Evolutionary conservation across 139 green algal species (phyloP).

Genomic region (Chlorella sp.): DNA sequence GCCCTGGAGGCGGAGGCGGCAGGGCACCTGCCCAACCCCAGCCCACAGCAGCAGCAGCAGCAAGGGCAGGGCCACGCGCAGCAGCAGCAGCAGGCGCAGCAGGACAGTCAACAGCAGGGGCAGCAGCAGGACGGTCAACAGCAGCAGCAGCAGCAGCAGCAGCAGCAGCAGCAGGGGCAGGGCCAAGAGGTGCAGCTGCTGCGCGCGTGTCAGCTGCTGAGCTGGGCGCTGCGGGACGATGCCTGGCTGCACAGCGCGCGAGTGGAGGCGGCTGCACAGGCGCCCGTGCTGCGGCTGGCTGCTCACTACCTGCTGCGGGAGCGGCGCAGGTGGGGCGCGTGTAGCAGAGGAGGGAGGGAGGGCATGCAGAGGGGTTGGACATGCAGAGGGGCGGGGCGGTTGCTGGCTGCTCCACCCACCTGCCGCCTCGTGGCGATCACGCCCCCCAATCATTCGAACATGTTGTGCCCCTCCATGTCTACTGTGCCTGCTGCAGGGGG

Average conservation of each 20-base stretch:
- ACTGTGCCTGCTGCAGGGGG: too few species aligned
- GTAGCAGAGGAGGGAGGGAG: too few species aligned
- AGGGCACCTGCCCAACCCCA: not conserved
- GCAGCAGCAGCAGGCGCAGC: not conserved
- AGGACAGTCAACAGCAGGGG: not conserved
- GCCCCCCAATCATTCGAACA: too few species aligned
- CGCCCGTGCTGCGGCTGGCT: conserved; percentile 65
- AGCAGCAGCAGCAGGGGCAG: not conserved
- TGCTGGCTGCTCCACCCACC: too few species aligned
- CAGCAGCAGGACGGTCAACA: not conserved
- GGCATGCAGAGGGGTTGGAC: not conserved
- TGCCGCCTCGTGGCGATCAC: too few species aligned
- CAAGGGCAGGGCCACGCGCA: not conserved
- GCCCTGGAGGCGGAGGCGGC: conserved; percentile 2
- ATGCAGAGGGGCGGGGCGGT: too few species aligned
- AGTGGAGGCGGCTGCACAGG: conserved; percentile 22
- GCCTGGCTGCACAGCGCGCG: conserved; percentile 32
- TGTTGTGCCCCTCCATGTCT: too few species aligned
- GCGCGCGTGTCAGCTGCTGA: conserved; percentile 13
- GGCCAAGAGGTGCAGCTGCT: not conserved
- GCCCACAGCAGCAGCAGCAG: not conserved
- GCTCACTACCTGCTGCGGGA: conserved; percentile 73
- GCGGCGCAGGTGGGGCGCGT: conserved; percentile 46
- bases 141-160: not conserved
- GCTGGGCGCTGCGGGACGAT: conserved; percentile 5